phyloP scores from a whole-genome alignment of 306 rosid genomes.

The Gastrolobium villosum region DNA sequence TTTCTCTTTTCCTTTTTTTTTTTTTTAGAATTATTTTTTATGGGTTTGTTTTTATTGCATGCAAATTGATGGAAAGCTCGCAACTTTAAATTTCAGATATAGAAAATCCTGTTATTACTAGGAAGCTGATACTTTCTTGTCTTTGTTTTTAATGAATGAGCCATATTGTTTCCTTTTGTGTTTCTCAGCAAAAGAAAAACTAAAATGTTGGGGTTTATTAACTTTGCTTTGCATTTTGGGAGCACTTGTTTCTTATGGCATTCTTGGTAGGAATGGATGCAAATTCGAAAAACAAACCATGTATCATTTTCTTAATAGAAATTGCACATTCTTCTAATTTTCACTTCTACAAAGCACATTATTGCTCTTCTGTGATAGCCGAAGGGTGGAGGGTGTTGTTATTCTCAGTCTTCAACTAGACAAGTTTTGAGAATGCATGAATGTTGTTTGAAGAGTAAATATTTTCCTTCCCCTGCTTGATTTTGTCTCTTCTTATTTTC shows the following conservation, averaged over 20 bases:
- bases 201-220: constrained; percentile 13
- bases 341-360: constrained; percentile 4
- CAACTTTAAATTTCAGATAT: constrained; percentile 37
- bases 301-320: neutral
- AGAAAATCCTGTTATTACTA: neutral
- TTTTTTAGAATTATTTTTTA: neutral
- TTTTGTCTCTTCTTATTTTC: constrained; percentile 21
- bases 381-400: constrained; percentile 19
- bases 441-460: constrained; percentile 21
- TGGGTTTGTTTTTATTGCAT: constrained; percentile 40
- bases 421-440: constrained; percentile 14
- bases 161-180: neutral
- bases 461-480: constrained; percentile 7
- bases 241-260: neutral
- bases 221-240: constrained; percentile 36
- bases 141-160: constrained; percentile 15
- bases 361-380: neutral
- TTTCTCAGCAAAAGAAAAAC: constrained; percentile 24
- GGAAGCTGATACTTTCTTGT: neutral
- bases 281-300: constrained; percentile 21
- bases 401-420: constrained; percentile 11
- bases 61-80: constrained; percentile 37
- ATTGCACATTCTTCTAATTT: neutral
- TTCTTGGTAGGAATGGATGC: constrained; percentile 24
- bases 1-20: neutral